Base-by-base conservation (phyloP, 1,284 basidiomycete species). In the Trametes polyzona region DNA sequence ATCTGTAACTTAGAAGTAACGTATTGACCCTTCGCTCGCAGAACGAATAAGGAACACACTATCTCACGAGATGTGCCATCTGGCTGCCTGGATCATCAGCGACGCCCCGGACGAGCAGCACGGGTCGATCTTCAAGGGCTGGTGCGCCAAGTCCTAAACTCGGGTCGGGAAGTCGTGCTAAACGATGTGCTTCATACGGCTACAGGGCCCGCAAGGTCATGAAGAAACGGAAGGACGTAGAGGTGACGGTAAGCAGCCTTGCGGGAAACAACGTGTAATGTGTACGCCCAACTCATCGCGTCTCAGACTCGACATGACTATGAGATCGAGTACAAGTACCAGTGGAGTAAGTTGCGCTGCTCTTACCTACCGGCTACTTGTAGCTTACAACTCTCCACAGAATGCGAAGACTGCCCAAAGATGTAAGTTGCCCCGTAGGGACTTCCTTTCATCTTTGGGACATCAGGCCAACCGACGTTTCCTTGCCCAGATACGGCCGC, bases 41-140 rank as follows among this genome's bases (percentile, higher is more conserved):
- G 88, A 89, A 53, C 83, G 90, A 23, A 86, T 95, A 36, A 76
- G 84, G 19, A 85, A 90, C 67, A 95, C 93, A 0, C 73, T 95
- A 2, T 83, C 89, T 26, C 92, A 95, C 65, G 93, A 95, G 71
- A 91, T 95, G 86, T 95, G 92, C 61, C 93, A 94, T 71, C 73
- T 95, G 26, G 92, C 92, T 5, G 86, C 83, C 54, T 95, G 93
- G 92, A 75, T 89, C 29, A 87, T 94, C 50, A 81, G 89, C 66
- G 73, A 79, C 10, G 78, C 84, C 23, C 79, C 84, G 3, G 82
- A 83, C 48, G 88, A 89, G 68, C 79, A 79, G 14, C 91, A 93
- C 63, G 91, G 90, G 12, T 75, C 71, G 14, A 71, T 83, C 10
- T 94, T 88, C 73, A 88, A 87, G 65, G 70, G 70, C 47, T 94